Evolutionary conservation across 345 rosid species (phyloP).

Genomic region (Syzygium aqueum): DNA sequence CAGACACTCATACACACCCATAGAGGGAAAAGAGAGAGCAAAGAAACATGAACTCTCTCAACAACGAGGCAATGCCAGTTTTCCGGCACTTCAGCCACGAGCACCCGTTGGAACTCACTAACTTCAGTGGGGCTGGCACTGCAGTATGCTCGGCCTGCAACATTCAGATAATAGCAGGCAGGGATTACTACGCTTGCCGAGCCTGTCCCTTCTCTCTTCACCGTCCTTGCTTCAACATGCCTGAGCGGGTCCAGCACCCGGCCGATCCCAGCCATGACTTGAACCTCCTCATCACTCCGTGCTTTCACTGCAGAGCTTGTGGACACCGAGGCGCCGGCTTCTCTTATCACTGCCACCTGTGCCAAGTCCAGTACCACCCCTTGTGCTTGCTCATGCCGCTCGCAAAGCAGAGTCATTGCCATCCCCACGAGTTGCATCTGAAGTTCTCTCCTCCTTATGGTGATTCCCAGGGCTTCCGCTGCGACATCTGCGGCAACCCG

Average conservation of each 20-base stretch:
- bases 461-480: neutral
- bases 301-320: neutral
- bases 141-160: neutral
- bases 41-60: neutral
- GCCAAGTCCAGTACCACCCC: conserved; percentile 3
- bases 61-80: neutral
- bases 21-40: neutral
- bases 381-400: conserved; percentile 1
- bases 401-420: neutral
- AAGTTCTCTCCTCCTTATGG: conserved; percentile 3
- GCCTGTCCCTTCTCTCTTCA: conserved; percentile 7
- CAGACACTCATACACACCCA: neutral
- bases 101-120: conserved; percentile 2
- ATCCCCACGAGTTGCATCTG: neutral
- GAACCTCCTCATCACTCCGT: neutral
- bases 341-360: neutral
- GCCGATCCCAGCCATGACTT: neutral
- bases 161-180: neutral
- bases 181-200: neutral
- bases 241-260: neutral
- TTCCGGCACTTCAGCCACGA: neutral
- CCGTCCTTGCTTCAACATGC: conserved; percentile 2
- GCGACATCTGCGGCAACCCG: neutral
- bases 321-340: neutral
- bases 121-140: neutral